A percentile compares a stretch with the other conserved stretches of the same genome.
Conservation (phyloP, 441 rosid genomes). For the Adansonia gregorii region DNA sequence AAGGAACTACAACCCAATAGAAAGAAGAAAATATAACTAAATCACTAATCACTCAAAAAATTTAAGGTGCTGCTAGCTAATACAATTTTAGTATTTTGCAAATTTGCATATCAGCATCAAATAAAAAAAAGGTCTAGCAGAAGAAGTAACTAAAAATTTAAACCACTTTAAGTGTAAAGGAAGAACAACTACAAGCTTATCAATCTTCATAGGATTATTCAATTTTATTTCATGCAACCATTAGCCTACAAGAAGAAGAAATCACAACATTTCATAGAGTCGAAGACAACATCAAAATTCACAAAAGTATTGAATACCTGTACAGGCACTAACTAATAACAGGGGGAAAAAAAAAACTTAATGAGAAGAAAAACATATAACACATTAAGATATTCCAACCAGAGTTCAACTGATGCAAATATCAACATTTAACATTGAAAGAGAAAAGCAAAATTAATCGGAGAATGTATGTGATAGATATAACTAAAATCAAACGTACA, state of each 20-base stretch:
- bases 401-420: not conserved
- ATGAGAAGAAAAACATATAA: constrained; percentile 11
- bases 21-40: not conserved
- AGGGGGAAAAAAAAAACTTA: not conserved
- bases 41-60: not conserved
- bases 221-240: constrained; percentile 78
- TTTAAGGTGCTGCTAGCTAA: not conserved
- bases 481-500: constrained; percentile 15
- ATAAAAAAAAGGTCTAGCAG: not conserved
- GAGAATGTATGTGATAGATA: not conserved
- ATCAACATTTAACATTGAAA: not conserved
- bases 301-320: not conserved
- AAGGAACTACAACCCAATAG: not conserved
- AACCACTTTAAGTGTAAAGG: not conserved
- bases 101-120: not conserved
- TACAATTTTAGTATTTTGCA: not conserved
- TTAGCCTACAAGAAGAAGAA: constrained; percentile 52
- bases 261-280: not conserved
- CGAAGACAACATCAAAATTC: constrained; percentile 5
- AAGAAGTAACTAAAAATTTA: not conserved
- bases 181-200: constrained; percentile 48
- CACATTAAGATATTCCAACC: not conserved
- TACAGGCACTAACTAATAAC: no score
- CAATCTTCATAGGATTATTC: constrained; percentile 63
- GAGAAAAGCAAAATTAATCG: not conserved